Conservation (phyloP, 2,329 filamentous ascomycete species). For the Diaporthe amygdali region DNA sequence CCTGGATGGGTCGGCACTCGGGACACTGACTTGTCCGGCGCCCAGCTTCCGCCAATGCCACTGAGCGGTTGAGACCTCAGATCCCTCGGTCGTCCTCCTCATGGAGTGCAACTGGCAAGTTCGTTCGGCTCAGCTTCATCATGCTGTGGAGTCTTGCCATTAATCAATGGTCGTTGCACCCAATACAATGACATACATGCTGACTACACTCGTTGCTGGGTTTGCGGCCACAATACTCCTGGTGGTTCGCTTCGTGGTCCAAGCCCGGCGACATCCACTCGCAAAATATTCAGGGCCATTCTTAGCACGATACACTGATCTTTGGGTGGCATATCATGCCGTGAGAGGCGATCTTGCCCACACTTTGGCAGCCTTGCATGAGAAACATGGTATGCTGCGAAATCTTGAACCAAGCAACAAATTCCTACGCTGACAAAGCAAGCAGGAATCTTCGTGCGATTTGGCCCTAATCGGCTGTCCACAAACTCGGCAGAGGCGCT, state of each 20-base stretch:
- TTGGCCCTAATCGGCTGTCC: slow-evolving; percentile 1
- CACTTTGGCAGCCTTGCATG: not conserved
- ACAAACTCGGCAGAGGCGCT: slow-evolving; percentile 2
- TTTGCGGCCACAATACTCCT: not conserved
- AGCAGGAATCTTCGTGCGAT: slow-evolving; percentile 9
- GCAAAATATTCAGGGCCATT: not conserved
- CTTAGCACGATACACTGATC: not conserved
- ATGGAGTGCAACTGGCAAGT: not conserved
- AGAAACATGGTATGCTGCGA: not conserved
- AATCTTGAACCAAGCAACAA: not conserved
- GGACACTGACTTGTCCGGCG: not conserved
- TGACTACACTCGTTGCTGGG: not conserved
- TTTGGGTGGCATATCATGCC: not conserved
- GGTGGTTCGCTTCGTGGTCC: not conserved
- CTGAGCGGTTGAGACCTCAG: not conserved
- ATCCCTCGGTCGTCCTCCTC: not conserved
- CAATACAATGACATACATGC: not conserved
- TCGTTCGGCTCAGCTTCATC: not conserved
- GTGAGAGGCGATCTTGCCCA: not conserved
- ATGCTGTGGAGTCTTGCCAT: not conserved
- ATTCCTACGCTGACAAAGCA: not conserved
- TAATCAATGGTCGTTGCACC: not conserved
- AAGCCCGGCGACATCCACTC: not conserved
- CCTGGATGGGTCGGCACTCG: not conserved
- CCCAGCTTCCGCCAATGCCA: not conserved